These are phyloP conservation scores for Kodamaea derodonti DNA, from an alignment of 1,139 yeast species.

Conservation along the genomic window DNA sequence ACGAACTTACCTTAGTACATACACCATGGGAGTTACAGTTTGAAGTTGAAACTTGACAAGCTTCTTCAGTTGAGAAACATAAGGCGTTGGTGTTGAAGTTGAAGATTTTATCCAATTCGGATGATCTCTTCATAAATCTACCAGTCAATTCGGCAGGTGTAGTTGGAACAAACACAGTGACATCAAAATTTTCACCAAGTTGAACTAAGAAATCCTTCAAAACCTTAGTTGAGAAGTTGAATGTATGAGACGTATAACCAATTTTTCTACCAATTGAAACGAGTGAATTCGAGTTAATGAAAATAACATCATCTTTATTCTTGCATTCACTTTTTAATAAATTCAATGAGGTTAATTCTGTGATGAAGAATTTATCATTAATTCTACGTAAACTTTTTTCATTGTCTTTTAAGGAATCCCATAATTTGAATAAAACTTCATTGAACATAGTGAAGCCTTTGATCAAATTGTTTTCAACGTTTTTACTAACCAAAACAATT, in stretches of 20 bases:
- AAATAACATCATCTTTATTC: conserved; percentile 21
- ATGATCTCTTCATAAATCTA: conserved; percentile 16
- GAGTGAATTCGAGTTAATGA: conserved; percentile 40
- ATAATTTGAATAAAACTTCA: conserved; percentile 29
- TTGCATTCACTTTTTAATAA: conserved; percentile 19
- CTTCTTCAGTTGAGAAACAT: conserved; percentile 44
- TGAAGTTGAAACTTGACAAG: conserved; percentile 51
- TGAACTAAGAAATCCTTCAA: conserved; percentile 28
- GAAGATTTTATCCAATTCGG: conserved; percentile 24
- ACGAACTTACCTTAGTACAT: conserved; percentile 41
- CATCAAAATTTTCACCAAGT: conserved; percentile 27
- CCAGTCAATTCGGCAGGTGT: neutral
- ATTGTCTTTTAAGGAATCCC: conserved; percentile 28
- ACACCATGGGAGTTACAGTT: conserved; percentile 63
- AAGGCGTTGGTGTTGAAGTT: conserved; percentile 12
- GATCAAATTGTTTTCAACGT: conserved; percentile 18
- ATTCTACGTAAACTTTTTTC: conserved; percentile 20
- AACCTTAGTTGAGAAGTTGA: conserved; percentile 30
- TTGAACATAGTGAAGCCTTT: conserved; percentile 32
- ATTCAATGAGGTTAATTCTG: conserved; percentile 45
- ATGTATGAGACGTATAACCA: conserved; percentile 40
- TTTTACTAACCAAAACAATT: conserved; percentile 26
- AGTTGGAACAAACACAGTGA: conserved; percentile 11
- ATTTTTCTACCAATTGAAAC: conserved; percentile 38
- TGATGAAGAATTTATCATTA: conserved; percentile 43